A percentile compares a stretch with the other conserved stretches of the same genome.
Evolutionary conservation across 1,284 basidiomycete genomes (phyloP).

Genomic region (Inonotus hispidus): DNA sequence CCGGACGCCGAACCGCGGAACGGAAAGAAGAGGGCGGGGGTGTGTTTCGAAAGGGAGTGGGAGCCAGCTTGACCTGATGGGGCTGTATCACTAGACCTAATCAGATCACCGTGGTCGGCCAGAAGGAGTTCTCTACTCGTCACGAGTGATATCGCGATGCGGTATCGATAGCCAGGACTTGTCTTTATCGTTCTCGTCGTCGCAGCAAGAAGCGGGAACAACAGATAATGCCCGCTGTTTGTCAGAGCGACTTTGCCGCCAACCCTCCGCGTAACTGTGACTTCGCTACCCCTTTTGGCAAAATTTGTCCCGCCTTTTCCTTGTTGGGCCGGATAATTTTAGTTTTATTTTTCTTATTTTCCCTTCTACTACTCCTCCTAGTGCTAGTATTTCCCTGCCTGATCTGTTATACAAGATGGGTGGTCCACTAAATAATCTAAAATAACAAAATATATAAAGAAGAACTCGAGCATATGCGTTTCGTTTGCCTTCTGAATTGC

Average conservation of each 20-base stretch:
- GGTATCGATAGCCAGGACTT: background rate
- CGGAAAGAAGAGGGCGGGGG: slow-evolving; percentile 44
- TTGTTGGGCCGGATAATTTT: no score
- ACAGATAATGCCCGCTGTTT: background rate
- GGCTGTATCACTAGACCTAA: background rate
- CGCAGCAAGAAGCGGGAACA: background rate
- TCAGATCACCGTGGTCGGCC: background rate
- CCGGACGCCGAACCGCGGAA: slow-evolving; percentile 43
- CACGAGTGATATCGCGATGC: background rate
- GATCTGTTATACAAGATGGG: slow-evolving; percentile 2
- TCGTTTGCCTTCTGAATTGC: slow-evolving; percentile 1
- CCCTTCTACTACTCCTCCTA: no score
- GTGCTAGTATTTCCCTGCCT: background rate
- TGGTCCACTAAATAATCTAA: background rate
- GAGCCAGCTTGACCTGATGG: slow-evolving; percentile 6
- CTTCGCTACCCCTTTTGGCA: background rate
- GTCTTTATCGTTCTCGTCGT: background rate
- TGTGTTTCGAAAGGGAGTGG: slow-evolving; percentile 3
- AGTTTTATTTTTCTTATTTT: no score
- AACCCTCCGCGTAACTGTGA: background rate
- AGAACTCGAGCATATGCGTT: slow-evolving; percentile 25
- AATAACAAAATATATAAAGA: slow-evolving; percentile 21
- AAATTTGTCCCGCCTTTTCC: no score
- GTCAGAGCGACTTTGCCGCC: background rate
- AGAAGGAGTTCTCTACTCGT: background rate